Evolutionary conservation across 2,329 filamentous ascomycete species (phyloP).

Genomic region (Calonectria pteridis): DNA sequence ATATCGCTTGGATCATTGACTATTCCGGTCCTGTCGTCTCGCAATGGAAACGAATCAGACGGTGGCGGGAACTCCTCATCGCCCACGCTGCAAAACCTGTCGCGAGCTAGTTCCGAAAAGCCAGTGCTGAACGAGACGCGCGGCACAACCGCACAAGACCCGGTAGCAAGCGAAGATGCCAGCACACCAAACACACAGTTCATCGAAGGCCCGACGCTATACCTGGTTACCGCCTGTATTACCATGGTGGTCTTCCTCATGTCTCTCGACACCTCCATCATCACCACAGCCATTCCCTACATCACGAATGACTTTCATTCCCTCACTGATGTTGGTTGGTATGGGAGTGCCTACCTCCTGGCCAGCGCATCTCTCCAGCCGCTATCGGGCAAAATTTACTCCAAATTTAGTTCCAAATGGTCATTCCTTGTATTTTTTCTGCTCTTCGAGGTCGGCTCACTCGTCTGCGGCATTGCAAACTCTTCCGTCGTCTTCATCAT

Average conservation of each 20-base stretch:
- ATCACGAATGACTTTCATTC: slow-evolving; percentile 10
- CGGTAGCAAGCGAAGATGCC: background rate
- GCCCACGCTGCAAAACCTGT: background rate
- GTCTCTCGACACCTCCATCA: slow-evolving; percentile 3
- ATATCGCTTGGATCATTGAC: background rate
- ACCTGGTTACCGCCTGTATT: background rate
- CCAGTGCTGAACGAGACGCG: background rate
- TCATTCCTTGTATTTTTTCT: background rate
- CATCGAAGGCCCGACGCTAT: background rate
- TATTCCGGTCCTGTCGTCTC: background rate
- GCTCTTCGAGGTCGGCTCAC: slow-evolving; percentile 1
- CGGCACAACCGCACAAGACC: background rate
- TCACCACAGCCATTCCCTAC: slow-evolving; percentile 2
- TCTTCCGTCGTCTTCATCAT: slow-evolving; percentile 6
- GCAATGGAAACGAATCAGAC: background rate
- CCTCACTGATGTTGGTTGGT: slow-evolving; percentile 1
- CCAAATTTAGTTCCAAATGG: slow-evolving; percentile 1
- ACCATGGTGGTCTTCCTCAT: slow-evolving; percentile 6
- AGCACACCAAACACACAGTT: background rate
- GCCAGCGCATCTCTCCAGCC: background rate
- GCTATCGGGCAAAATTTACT: slow-evolving; percentile 1
- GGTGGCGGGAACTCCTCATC: background rate
- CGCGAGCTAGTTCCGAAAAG: background rate
- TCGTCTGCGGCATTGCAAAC: background rate
- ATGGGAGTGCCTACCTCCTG: background rate